A percentile compares a stretch with the other conserved stretches of the same genome.
Evolutionary conservation across 2,329 filamentous ascomycete species (phyloP).

Genomic region (Stemphylium vesicarium): DNA sequence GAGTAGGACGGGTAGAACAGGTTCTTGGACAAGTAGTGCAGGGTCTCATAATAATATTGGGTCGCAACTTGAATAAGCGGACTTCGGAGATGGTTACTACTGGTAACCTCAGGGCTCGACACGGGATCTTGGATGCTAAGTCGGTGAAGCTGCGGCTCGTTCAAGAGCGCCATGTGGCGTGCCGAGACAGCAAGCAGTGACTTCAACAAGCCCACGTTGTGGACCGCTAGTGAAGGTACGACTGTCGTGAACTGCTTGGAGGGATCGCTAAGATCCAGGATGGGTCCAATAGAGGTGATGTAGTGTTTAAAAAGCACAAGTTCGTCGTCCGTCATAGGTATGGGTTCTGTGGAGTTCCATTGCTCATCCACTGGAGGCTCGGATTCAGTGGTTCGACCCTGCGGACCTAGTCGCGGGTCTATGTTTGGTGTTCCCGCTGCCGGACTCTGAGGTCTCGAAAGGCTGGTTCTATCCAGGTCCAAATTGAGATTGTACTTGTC

Average conservation of each 20-base stretch:
- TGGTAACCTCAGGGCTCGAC: constrained; percentile 14
- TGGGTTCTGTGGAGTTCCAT: constrained; percentile 33
- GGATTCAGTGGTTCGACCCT: not conserved
- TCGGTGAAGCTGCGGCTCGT: constrained; percentile 26
- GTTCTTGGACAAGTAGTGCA: constrained; percentile 66
- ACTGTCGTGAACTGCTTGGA: constrained; percentile 47
- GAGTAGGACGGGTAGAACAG: constrained; percentile 65
- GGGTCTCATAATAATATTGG: constrained; percentile 67
- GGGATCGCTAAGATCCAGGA: constrained; percentile 55
- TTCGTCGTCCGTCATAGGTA: constrained; percentile 46
- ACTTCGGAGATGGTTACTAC: constrained; percentile 24
- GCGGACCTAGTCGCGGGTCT: constrained; percentile 23
- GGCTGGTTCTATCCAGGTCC: constrained; percentile 35
- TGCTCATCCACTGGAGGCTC: constrained; percentile 26
- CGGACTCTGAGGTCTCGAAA: constrained; percentile 37
- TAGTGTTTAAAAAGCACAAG: constrained; percentile 50
- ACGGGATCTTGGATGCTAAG: constrained; percentile 39
- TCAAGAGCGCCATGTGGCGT: constrained; percentile 57
- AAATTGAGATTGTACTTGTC: constrained; percentile 42
- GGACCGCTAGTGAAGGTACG: constrained; percentile 50
- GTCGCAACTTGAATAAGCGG: constrained; percentile 49
- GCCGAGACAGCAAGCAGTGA: constrained; percentile 63
- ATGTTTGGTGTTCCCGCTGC: constrained; percentile 21
- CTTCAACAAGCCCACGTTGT: constrained; percentile 64
- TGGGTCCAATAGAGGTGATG: constrained; percentile 46